A percentile compares a stretch with the other conserved stretches of the same genome.
These are phyloP conservation scores for Colletotrichum sansevieriae DNA, from an alignment of 2,329 filamentous ascomycete genomes.

Conservation along the genomic window DNA sequence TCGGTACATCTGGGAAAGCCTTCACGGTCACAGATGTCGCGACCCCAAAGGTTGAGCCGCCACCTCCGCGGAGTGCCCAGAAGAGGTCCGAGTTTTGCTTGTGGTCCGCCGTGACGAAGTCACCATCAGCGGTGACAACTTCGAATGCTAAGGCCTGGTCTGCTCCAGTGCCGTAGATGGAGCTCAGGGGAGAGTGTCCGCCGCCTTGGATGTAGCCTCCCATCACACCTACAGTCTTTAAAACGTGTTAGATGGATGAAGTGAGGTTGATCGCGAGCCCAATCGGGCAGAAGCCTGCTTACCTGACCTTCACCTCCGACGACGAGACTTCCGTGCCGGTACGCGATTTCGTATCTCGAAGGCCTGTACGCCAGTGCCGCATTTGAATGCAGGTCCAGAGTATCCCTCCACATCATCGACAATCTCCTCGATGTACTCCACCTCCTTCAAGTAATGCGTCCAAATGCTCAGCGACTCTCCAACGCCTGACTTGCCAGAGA, in stretches of 20 bases:
- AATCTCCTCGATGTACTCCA: conserved; percentile 18
- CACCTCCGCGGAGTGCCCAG: conserved; percentile 73
- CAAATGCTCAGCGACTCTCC: conserved; percentile 30
- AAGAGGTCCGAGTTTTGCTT: conserved; percentile 67
- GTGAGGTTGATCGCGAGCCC: too few relatives aligned
- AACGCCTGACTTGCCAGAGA: conserved; percentile 24
- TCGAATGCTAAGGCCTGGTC: conserved; percentile 70
- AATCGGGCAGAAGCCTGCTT: neutral
- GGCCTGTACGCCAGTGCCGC: conserved; percentile 10
- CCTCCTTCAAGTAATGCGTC: conserved; percentile 23
- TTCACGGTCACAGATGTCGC: conserved; percentile 32
- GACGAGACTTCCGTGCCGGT: conserved; percentile 3
- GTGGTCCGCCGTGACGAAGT: conserved; percentile 61
- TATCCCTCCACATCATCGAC: conserved; percentile 7
- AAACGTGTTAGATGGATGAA: neutral
- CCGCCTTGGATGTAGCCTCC: conserved; percentile 73
- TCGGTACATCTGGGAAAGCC: conserved; percentile 10
- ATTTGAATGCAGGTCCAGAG: conserved; percentile 25
- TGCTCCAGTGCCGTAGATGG: conserved; percentile 67
- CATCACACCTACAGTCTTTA: conserved; percentile 64
- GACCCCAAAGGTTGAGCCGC: conserved; percentile 50
- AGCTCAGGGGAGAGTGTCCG: conserved; percentile 67
- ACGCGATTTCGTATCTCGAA: conserved; percentile 28
- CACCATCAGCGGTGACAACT: conserved; percentile 65
- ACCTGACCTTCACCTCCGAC: conserved; percentile 29